These are phyloP conservation scores for Lunularia cruciata DNA, from an alignment of 225 moss, liverwort and hornwort species.

Conservation along the genomic window DNA sequence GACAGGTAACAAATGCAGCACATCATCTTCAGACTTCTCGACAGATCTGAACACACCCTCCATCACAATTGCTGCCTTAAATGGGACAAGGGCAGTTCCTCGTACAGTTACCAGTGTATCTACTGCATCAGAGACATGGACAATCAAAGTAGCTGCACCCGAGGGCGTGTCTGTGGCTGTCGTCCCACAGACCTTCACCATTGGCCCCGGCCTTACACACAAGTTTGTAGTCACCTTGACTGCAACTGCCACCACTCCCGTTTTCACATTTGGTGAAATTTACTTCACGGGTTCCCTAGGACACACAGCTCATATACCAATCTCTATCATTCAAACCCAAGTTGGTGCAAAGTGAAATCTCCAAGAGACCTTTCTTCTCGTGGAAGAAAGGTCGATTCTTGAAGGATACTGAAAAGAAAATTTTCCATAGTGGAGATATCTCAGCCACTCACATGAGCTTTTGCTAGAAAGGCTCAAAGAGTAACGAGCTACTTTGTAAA, in stretches of 20 bases:
- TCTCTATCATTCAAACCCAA: slow-evolving; percentile 43
- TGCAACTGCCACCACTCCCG: slow-evolving; percentile 16
- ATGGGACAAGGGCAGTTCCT: slow-evolving; percentile 36
- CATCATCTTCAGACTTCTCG: slow-evolving; percentile 28
- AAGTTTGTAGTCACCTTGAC: slow-evolving; percentile 41
- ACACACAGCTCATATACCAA: slow-evolving; percentile 45
- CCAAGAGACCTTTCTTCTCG: background rate
- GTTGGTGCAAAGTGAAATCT: slow-evolving; percentile 16
- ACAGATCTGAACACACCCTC: slow-evolving; percentile 52
- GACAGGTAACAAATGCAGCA: slow-evolving; percentile 38
- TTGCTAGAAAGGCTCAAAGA: slow-evolving; percentile 26
- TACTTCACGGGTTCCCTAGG: slow-evolving; percentile 37
- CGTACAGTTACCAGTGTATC: slow-evolving; percentile 48
- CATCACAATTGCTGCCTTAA: slow-evolving; percentile 45
- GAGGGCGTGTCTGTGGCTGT: slow-evolving; percentile 26
- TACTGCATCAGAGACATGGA: slow-evolving; percentile 35
- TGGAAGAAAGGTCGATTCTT: slow-evolving; percentile 31
- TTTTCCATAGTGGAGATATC: slow-evolving; percentile 22
- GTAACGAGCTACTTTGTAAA: slow-evolving; percentile 28
- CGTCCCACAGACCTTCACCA: slow-evolving; percentile 31
- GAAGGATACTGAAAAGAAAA: slow-evolving; percentile 9
- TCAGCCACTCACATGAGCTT: background rate
- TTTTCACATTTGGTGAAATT: slow-evolving; percentile 40
- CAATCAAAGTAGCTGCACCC: slow-evolving; percentile 22
- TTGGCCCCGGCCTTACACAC: slow-evolving; percentile 23